A percentile compares a stretch with the other conserved stretches of the same genome.
phyloP scores from a whole-genome alignment of 2,329 filamentous ascomycete species.

The Colletotrichum higginsianum region DNA sequence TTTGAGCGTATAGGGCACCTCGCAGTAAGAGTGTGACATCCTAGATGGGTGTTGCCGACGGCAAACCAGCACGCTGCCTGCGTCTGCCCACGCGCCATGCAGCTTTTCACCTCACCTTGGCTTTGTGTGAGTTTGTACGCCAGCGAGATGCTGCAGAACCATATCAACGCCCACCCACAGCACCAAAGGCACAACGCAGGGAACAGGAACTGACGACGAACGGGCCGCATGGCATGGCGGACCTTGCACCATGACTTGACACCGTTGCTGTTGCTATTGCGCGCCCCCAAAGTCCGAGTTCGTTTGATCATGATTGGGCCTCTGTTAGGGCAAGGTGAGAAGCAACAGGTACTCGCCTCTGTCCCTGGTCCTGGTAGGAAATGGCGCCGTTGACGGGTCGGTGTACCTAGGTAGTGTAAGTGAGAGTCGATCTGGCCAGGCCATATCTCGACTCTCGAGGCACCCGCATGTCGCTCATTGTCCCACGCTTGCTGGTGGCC shows the following conservation, averaged over 20 bases:
- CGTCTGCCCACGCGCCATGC: background rate
- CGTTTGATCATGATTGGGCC: constrained; percentile 24
- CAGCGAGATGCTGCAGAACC: constrained; percentile 21
- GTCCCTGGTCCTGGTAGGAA: constrained; percentile 16
- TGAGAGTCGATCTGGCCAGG: constrained; percentile 11
- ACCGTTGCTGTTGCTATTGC: constrained; percentile 32
- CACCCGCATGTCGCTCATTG: constrained; percentile 12
- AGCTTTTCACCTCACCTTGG: constrained; percentile 11
- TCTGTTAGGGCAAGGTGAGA: background rate
- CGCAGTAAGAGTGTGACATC: background rate
- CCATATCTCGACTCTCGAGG: constrained; percentile 6
- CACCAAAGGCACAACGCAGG: background rate
- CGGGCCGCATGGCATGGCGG: constrained; percentile 21
- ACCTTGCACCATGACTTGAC: constrained; percentile 26
- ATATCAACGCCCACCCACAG: background rate
- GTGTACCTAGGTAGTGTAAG: constrained; percentile 3
- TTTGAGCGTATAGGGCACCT: background rate
- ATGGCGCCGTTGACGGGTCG: constrained; percentile 1
- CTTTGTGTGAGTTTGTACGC: constrained; percentile 1
- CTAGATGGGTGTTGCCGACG: background rate
- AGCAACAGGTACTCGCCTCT: background rate
- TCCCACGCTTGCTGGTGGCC: constrained; percentile 12
- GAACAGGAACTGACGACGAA: constrained; percentile 8
- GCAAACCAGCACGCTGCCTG: background rate
- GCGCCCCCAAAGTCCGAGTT: constrained; percentile 27